Base-by-base conservation (phyloP, 805 yeast species). In the Scheffersomyces amazonensis region DNA sequence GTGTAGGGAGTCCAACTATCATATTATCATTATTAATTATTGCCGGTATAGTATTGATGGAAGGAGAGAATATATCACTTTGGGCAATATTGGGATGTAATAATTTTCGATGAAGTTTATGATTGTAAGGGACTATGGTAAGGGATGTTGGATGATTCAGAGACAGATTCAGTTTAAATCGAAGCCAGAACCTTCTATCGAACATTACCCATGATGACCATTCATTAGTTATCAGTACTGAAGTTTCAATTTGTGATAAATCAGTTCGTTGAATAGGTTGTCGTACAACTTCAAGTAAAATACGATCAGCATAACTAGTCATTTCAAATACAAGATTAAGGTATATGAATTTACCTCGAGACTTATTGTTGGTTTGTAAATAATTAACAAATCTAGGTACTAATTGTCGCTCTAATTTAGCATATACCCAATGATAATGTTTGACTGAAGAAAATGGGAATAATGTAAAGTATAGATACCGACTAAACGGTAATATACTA, bases 111-210 rank as follows among this genome's bases (percentile, higher is more conserved):
- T 48, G 48, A 15, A 36, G n/a, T 12, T 31, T 40, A 17, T 46
- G 37, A 12, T 37, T 34, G 29, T 49, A 57, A 3, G 59, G 54
- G 10, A 40, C 41, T 10, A 53, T 39, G 16, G 40, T 31, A 5
- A 43, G 17, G 2, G 16, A 22, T 5, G 16, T n/a, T 12, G 30
- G 21, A 5, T 31, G 27, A 4, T 17, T 19, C n/a, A n/a, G n/a
- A n/a, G n/a, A n/a, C n/a, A n/a, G n/a, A 8, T n/a, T 29, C 24
- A 28, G 30, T 19, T 34, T 45, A 23, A 49, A 33, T 18, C 60
- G 37, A 16, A 71, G 37, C 73, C 73, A 67, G 37, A 54, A 69
- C 33, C 73, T 49, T 37, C 63, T 55, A 40, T 73, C 77, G 44
- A 61, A 73, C 2, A 63, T 42, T 3, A 54, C 19, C 68, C 71